Conservation (phyloP, 768 basidiomycete species). For the Fomitopsis serialis region DNA sequence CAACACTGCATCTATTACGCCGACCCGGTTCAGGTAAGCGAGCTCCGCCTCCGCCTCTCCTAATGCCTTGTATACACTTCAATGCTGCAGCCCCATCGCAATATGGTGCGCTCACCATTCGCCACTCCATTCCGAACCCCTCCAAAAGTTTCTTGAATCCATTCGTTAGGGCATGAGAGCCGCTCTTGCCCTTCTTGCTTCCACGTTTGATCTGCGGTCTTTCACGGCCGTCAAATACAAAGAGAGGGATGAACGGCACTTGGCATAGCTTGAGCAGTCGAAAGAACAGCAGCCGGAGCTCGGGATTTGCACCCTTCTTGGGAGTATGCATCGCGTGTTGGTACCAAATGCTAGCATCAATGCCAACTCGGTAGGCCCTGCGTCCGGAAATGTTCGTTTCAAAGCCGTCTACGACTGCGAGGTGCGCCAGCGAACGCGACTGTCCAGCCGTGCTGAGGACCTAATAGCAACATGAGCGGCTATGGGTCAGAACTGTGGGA, state of each 20-base stretch:
- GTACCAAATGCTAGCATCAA: constrained; percentile 35
- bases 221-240: constrained; percentile 42
- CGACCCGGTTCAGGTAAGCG: constrained; percentile 32
- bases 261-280: constrained; percentile 31
- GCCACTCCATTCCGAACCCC: constrained; percentile 24
- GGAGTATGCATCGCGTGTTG: constrained; percentile 22
- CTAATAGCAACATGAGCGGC: constrained; percentile 15
- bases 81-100: not conserved
- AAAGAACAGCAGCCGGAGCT: constrained; percentile 40
- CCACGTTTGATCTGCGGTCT: constrained; percentile 37
- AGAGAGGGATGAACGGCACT: constrained; percentile 36
- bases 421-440: constrained; percentile 30
- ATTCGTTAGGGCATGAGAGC: constrained; percentile 16
- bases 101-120: constrained; percentile 14
- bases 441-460: constrained; percentile 33
- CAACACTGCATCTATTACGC: constrained; percentile 39
- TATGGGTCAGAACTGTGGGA: not conserved
- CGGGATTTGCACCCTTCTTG: constrained; percentile 34
- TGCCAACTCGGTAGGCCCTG: constrained; percentile 35
- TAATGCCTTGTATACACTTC: constrained; percentile 26
- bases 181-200: constrained; percentile 22
- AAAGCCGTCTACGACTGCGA: constrained; percentile 35
- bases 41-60: constrained; percentile 49
- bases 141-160: constrained; percentile 18
- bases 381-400: constrained; percentile 29